Evolutionary conservation across 768 basidiomycete genomes (phyloP), one percentile per base, ranked within the genome.

Genomic region (Psilocybe cubensis): DNA sequence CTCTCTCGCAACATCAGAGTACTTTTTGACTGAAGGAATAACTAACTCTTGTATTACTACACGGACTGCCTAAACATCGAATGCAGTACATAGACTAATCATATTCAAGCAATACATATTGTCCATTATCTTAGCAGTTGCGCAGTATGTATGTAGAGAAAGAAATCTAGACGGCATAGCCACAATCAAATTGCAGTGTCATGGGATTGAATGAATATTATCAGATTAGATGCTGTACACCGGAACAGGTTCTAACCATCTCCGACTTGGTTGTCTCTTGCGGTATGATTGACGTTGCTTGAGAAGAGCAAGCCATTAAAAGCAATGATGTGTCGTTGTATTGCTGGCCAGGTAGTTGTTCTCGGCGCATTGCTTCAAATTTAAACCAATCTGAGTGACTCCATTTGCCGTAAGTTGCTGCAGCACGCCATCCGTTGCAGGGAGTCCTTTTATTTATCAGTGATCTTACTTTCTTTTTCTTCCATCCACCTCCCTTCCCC

Each of bases 171-270:
- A 17, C 12, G 14, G 35, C 35, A 38, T 14, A 38, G 35, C 35
- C n/a, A n/a, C n/a, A n/a, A n/a, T n/a, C n/a, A 38, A 38, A 38
- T 38, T 38, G 35, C 14, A 38, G 35, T 38, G 14, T 38, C 35
- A 14, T 38, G 35, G 35, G 20, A 35, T n/a, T 24, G 17, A 20
- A 14, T 14, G 41, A 4, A 2, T 29, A 25, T 61, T 64, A 67
- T 67, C 66, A 63, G 66, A 67, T 67, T 64, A 67, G 63, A 64
- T 64, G 48, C 11, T n/a, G n/a, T n/a, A n/a, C 23, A 9, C 5
- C 46, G 12, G 27, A 38, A 28, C 29, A 31, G 12, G 9, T 20
- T 18, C 48, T 7, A 18, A 18, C 9, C 28, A n/a, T n/a, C n/a
- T n/a, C n/a, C n/a, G n/a, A n/a, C n/a, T n/a, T n/a, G n/a, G n/a